Base-by-base conservation (phyloP, 768 basidiomycete genomes). In the Lactarius akahatsu region DNA sequence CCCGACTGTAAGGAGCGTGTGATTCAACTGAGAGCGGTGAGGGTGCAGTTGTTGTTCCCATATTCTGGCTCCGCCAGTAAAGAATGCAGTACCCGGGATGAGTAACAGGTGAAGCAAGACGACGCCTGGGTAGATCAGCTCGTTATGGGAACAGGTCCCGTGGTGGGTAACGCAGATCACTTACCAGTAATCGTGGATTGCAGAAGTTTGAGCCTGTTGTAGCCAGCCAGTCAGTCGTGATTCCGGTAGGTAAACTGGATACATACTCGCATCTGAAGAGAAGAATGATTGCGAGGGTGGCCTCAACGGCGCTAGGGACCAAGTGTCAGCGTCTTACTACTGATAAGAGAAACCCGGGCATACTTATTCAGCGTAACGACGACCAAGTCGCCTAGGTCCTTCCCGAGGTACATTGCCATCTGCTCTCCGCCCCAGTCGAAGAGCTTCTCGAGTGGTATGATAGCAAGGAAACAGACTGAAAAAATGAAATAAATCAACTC, bases 101-200 rank as follows among this genome's bases (percentile, higher is more conserved):
- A 92, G 81, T 0, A 92, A 80, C 0, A 91, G 79, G 73, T 90
- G 90, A 11, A 92, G 79, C 20, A 92, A 76, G 6, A 90, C 81
- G 9, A 92, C 90, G 20, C 90, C 87, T 86, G 65, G 8, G 34
- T 50, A 40, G 26, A 36, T 4, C 11, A 4, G 23, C 23, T 38
- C 16, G 43, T 43, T 20, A 36, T 32, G n/a, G n/a, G n/a, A n/a
- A n/a, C n/a, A n/a, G n/a, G n/a, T n/a, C n/a, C n/a, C n/a, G n/a
- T n/a, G n/a, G n/a, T n/a, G n/a, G n/a, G n/a, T n/a, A 57, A 62
- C 15, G 52, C 76, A 23, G 36, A 34, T 10, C 9, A 59, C 62
- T 38, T 63, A 84, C 87, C 89, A 50, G 85, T 79, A 52, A 91
- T 84, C 0, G 89, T 91, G 0, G 87, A 83, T 71, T 91, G 90